phyloP scores from a whole-genome alignment of 805 yeast species.

The Lipomyces sp. region DNA sequence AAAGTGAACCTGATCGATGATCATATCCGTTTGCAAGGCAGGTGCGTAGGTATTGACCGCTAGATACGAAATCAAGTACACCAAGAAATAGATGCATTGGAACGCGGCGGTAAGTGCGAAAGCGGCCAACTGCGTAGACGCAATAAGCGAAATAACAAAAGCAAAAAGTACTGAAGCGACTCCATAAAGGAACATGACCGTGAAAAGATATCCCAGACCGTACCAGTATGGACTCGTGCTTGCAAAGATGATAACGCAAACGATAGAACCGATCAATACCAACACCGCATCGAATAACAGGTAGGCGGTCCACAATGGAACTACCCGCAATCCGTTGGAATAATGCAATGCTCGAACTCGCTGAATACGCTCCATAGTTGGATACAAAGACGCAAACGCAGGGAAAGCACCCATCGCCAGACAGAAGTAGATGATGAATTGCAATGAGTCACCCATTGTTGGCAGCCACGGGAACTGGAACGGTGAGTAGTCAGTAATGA shows the following conservation, averaged over 20 bases:
- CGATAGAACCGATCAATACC: conserved; percentile 40
- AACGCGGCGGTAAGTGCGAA: conserved; percentile 46
- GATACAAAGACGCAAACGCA: conserved; percentile 46
- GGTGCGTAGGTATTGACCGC: conserved; percentile 44
- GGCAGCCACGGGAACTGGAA: conserved; percentile 45
- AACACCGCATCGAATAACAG: conserved; percentile 40
- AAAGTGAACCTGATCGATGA: conserved; percentile 42
- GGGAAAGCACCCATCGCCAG: conserved; percentile 47
- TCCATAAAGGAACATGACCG: conserved; percentile 44
- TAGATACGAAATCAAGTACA: conserved; percentile 45
- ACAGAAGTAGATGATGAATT: conserved; percentile 46
- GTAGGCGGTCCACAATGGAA: conserved; percentile 47
- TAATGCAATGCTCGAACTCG: conserved; percentile 48
- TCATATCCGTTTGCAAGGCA: conserved; percentile 39
- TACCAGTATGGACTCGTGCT: conserved; percentile 38
- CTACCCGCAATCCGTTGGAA: conserved; percentile 46
- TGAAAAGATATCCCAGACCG: conserved; percentile 45
- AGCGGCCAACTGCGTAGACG: conserved; percentile 47
- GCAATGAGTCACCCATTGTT: conserved; percentile 45
- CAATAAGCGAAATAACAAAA: conserved; percentile 44
- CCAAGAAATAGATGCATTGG: conserved; percentile 44
- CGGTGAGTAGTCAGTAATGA: conserved; percentile 44
- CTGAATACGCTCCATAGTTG: conserved; percentile 46
- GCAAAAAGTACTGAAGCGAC: conserved; percentile 42
- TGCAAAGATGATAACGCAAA: conserved; percentile 42